These are phyloP conservation scores for Nakazawaea wickerhamii DNA, from an alignment of 805 yeast genomes.

Conservation along the genomic window DNA sequence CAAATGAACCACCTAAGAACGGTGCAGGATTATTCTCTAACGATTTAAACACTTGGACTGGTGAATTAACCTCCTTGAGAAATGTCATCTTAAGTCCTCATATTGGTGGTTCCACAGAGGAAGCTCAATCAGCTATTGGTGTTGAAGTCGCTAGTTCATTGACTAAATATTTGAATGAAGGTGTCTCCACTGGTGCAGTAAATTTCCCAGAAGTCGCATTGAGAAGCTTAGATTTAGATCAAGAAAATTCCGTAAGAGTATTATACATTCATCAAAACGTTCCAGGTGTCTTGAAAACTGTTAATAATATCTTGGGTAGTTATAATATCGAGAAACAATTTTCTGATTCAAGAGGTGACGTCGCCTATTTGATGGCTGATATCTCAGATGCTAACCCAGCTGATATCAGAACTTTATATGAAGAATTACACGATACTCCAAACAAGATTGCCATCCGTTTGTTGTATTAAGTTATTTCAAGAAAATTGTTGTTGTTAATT, in stretches of 20 bases:
- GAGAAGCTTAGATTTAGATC: constrained; percentile 83
- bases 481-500: not conserved
- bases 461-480: constrained; percentile 48
- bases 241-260: constrained; percentile 85
- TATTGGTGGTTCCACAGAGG: constrained; percentile 98
- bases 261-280: constrained; percentile 95
- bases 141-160: constrained; percentile 86
- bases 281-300: constrained; percentile 97
- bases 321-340: constrained; percentile 97
- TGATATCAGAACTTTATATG: constrained; percentile 81
- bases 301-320: constrained; percentile 88
- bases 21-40: constrained; percentile 76
- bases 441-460: constrained; percentile 89
- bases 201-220: constrained; percentile 98
- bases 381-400: constrained; percentile 76
- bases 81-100: constrained; percentile 94
- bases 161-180: constrained; percentile 91
- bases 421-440: constrained; percentile 82
- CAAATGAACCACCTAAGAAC: constrained; percentile 95
- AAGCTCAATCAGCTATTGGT: constrained; percentile 97
- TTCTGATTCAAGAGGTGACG: constrained; percentile 93
- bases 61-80: constrained; percentile 75
- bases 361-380: constrained; percentile 98
- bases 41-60: constrained; percentile 74
- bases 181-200: constrained; percentile 90